A percentile compares a stretch with the other conserved stretches of the same genome.
These are phyloP conservation scores for Scheffersomyces ergatensis DNA, from an alignment of 805 yeast species.

Conservation along the genomic window DNA sequence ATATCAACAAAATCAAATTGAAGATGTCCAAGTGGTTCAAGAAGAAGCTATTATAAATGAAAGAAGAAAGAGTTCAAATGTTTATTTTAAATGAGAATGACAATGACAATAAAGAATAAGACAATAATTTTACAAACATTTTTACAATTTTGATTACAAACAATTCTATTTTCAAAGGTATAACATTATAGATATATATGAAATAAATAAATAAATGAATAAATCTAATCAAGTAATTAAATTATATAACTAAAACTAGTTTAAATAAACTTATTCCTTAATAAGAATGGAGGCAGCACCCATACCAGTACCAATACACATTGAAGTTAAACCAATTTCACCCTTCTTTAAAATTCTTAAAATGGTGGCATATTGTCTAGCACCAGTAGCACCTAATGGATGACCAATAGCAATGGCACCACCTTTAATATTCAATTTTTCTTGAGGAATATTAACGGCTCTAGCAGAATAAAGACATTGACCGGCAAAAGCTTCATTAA, in stretches of 20 bases:
- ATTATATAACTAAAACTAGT: too few relatives aligned
- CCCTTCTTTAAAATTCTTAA: slow-evolving; percentile 76
- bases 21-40: slow-evolving; percentile 8
- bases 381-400: slow-evolving; percentile 68
- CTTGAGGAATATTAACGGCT: slow-evolving; percentile 61
- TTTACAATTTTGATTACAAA: too few relatives aligned
- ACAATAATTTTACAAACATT: too few relatives aligned
- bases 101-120: too few relatives aligned
- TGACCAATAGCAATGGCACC: slow-evolving; percentile 98
- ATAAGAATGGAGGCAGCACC: slow-evolving; percentile 92
- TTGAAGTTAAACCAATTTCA: slow-evolving; percentile 85
- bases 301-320: slow-evolving; percentile 99
- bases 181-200: too few relatives aligned
- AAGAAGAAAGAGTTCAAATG: slow-evolving; percentile 22
- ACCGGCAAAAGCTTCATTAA: slow-evolving; percentile 96
- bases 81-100: slow-evolving; percentile 18
- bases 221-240: too few relatives aligned
- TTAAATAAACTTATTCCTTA: slow-evolving; percentile 66
- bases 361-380: slow-evolving; percentile 89
- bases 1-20: slow-evolving; percentile 8
- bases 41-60: slow-evolving; percentile 8
- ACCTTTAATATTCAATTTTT: slow-evolving; percentile 78
- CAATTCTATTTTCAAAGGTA: too few relatives aligned
- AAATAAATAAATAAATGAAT: too few relatives aligned
- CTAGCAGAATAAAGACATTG: slow-evolving; percentile 80